Percentiles rank a stretch among this genome's conserved stretches.
These are phyloP conservation scores for Pisolithus orientalis DNA, from an alignment of 768 basidiomycete species.

Conservation along the genomic window DNA sequence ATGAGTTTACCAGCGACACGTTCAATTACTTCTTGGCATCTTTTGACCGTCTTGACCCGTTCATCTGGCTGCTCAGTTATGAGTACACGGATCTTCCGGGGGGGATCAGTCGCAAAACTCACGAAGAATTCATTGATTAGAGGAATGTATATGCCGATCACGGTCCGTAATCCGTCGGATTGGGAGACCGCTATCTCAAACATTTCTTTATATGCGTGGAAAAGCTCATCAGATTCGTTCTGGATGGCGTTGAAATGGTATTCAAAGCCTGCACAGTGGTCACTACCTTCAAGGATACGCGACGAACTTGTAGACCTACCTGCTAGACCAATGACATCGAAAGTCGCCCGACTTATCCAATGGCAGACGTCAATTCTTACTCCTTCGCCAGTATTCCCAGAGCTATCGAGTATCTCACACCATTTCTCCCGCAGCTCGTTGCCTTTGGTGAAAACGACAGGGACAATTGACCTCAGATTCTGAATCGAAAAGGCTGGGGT, in stretches of 20 bases:
- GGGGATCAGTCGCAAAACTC: slow-evolving; percentile 20
- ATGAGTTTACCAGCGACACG: slow-evolving; percentile 71
- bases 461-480: slow-evolving; percentile 64
- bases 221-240: slow-evolving; percentile 71
- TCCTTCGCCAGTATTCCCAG: slow-evolving; percentile 22
- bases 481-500: slow-evolving; percentile 79
- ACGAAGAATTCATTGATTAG: slow-evolving; percentile 50
- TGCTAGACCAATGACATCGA: slow-evolving; percentile 89
- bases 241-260: slow-evolving; percentile 83
- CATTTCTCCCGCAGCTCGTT: slow-evolving; percentile 55
- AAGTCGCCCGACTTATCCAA: slow-evolving; percentile 79
- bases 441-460: slow-evolving; percentile 67
- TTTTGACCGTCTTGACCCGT: slow-evolving; percentile 41
- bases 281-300: background rate
- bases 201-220: slow-evolving; percentile 80
- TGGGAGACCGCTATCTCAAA: slow-evolving; percentile 68
- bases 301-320: slow-evolving; percentile 36
- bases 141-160: slow-evolving; percentile 56
- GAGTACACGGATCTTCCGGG: background rate
- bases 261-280: slow-evolving; percentile 56
- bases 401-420: slow-evolving; percentile 39
- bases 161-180: slow-evolving; percentile 35
- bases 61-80: slow-evolving; percentile 44
- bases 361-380: slow-evolving; percentile 64
- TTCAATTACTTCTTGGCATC: slow-evolving; percentile 56